phyloP scores from a whole-genome alignment of 2,329 filamentous ascomycete species.

The Chrysosphaeria jannelii region DNA sequence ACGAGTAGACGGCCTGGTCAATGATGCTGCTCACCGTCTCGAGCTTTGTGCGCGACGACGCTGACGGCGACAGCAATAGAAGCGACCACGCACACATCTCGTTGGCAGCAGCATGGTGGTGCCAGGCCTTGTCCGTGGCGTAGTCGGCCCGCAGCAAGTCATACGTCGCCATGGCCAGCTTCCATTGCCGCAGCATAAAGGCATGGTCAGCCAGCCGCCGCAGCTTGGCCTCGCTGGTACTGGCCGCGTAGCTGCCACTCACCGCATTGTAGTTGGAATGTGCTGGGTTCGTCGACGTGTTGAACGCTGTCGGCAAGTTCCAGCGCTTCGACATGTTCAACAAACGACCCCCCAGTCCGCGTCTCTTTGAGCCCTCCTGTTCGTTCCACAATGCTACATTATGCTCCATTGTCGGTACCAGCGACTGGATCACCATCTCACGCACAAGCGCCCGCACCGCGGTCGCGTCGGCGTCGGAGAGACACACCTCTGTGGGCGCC shows the following conservation, averaged over 20 bases:
- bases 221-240: slow-evolving; percentile 68
- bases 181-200: slow-evolving; percentile 93
- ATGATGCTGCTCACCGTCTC: slow-evolving; percentile 69
- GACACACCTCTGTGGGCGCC: slow-evolving; percentile 17
- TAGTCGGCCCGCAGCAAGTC: slow-evolving; percentile 74
- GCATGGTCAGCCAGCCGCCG: slow-evolving; percentile 82
- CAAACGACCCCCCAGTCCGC: slow-evolving; percentile 75
- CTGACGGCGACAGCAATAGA: slow-evolving; percentile 41
- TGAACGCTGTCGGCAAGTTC: slow-evolving; percentile 22
- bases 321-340: slow-evolving; percentile 81
- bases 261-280: slow-evolving; percentile 44
- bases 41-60: slow-evolving; percentile 43
- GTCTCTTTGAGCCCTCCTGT: slow-evolving; percentile 68
- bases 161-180: slow-evolving; percentile 71
- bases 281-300: slow-evolving; percentile 8
- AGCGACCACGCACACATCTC: slow-evolving; percentile 81
- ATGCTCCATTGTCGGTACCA: slow-evolving; percentile 89
- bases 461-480: slow-evolving; percentile 77
- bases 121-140: slow-evolving; percentile 88
- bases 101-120: slow-evolving; percentile 71
- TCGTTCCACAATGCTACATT: slow-evolving; percentile 85
- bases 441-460: slow-evolving; percentile 71
- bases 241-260: slow-evolving; percentile 54
- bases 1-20: slow-evolving; percentile 76
- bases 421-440: slow-evolving; percentile 83